These are phyloP conservation scores for Epichloe sylvatica DNA, from an alignment of 2,329 filamentous ascomycete species.

Conservation along the genomic window DNA sequence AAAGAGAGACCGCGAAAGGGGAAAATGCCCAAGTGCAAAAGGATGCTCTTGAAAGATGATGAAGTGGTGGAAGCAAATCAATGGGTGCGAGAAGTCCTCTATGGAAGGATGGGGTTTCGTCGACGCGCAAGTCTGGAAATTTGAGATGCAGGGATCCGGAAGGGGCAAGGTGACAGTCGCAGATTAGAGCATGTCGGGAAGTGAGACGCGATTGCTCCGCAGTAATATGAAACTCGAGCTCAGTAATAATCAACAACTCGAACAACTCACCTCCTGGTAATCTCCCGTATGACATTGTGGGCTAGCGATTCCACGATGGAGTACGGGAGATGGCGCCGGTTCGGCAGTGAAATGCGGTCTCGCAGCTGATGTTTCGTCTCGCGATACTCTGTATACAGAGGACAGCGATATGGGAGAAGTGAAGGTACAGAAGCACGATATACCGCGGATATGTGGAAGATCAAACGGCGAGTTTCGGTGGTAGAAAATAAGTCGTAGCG, in stretches of 20 bases:
- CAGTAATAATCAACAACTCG: neutral
- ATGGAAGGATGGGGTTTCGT: neutral
- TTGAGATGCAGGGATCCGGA: neutral
- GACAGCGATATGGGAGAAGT: too few species aligned
- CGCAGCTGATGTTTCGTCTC: neutral
- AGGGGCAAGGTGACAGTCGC: neutral
- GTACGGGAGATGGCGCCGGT: neutral
- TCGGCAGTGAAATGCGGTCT: too few species aligned
- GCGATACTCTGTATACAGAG: too few species aligned
- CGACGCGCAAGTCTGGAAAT: neutral
- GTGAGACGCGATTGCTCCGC: neutral
- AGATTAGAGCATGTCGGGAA: neutral
- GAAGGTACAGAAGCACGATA: too few species aligned
- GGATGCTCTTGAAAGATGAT: neutral
- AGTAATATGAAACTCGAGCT: neutral
- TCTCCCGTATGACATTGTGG: slow-evolving; percentile 3
- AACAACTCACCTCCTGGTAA: neutral
- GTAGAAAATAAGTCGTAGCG: neutral
- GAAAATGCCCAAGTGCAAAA: neutral
- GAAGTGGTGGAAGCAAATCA: neutral
- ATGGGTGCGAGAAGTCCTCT: neutral
- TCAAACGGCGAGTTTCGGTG: neutral
- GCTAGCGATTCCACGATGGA: neutral
- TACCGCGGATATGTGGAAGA: neutral
- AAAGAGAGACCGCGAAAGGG: neutral